These are phyloP conservation scores for Cordyceps cateniannulata DNA, from an alignment of 2,329 filamentous ascomycete genomes.

Conservation along the genomic window DNA sequence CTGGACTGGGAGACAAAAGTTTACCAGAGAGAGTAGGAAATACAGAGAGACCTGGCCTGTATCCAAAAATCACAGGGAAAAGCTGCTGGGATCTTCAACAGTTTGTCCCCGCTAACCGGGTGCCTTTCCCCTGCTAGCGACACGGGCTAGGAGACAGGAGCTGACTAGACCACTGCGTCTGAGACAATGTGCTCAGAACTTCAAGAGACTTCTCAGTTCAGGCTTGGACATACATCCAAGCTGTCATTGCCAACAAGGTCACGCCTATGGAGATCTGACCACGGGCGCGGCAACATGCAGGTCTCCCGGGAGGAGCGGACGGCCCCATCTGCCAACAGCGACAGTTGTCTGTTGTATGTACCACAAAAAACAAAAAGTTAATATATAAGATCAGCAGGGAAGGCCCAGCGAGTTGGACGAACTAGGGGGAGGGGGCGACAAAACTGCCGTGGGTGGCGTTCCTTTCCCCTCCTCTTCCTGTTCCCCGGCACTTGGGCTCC, in stretches of 20 bases:
- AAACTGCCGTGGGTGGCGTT: constrained; percentile 1
- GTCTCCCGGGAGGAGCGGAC: too few relatives aligned
- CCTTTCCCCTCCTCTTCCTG: not conserved
- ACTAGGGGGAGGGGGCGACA: not conserved
- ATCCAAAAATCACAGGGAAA: not conserved
- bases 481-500: constrained; percentile 1
- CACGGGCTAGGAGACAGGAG: not conserved
- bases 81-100: not conserved
- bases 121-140: not conserved
- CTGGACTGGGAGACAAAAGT: not conserved
- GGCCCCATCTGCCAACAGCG: not conserved
- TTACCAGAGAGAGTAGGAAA: not conserved
- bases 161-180: constrained; percentile 1
- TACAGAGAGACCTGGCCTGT: not conserved
- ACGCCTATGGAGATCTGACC: not conserved
- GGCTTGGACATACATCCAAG: too few relatives aligned
- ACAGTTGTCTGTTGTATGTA: not conserved
- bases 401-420: not conserved
- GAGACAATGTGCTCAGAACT: not conserved
- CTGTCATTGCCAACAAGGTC: too few relatives aligned
- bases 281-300: not conserved
- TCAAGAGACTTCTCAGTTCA: not conserved
- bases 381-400: not conserved
- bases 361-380: not conserved
- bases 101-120: not conserved